Conservation (phyloP, 768 basidiomycete species). For the Pulveroboletus sp. region DNA sequence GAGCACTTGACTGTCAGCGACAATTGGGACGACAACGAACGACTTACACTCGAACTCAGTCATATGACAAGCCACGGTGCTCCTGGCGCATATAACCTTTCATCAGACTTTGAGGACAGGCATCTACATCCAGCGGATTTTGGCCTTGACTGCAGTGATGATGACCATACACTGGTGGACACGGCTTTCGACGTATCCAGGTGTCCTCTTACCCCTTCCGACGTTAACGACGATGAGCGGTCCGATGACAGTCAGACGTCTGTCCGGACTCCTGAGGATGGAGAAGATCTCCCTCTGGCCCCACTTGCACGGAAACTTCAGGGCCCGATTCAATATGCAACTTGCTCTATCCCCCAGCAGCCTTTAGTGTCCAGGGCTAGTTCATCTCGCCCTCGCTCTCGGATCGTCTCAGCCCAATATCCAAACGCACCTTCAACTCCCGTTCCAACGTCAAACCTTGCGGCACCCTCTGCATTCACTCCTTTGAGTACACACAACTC, state of each 20-base stretch:
- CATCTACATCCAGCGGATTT: conserved; percentile 10
- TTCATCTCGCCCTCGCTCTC: conserved; percentile 27
- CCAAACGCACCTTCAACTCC: background rate
- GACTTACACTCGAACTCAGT: conserved; percentile 17
- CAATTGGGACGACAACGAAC: conserved; percentile 23
- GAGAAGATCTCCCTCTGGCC: conserved; percentile 12
- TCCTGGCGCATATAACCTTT: background rate
- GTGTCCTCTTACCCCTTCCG: conserved; percentile 19
- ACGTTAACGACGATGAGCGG: conserved; percentile 26
- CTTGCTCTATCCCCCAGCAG: background rate
- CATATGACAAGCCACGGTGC: background rate
- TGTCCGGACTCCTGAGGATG: conserved; percentile 26
- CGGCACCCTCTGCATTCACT: conserved; percentile 4
- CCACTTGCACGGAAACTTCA: background rate
- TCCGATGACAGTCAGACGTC: conserved; percentile 26
- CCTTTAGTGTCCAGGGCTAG: conserved; percentile 18
- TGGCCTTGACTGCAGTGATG: conserved; percentile 1
- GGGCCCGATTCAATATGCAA: background rate
- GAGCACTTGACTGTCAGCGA: conserved; percentile 22
- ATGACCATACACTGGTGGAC: conserved; percentile 7
- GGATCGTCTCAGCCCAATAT: conserved; percentile 9
- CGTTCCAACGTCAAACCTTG: background rate
- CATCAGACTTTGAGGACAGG: conserved; percentile 1
- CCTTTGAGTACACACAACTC: background rate
- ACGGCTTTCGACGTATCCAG: conserved; percentile 18